Conservation (phyloP, 768 basidiomycete genomes). For the Macrocybe gigantea region DNA sequence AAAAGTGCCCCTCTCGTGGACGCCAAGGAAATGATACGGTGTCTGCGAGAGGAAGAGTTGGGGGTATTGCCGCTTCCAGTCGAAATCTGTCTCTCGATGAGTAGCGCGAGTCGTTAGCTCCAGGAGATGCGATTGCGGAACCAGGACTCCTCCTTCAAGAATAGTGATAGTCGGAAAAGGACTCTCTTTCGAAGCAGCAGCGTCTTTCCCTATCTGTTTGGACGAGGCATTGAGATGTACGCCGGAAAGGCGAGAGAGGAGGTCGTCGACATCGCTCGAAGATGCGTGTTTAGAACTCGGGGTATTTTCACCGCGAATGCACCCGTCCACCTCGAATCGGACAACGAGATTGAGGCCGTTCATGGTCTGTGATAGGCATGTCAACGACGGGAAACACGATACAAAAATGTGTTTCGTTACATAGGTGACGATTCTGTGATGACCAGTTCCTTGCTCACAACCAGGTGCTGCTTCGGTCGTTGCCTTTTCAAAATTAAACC, state of each 20-base stretch:
- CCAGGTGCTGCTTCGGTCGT: constrained; percentile 41
- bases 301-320: constrained; percentile 17
- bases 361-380: constrained; percentile 37
- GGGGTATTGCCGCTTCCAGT: constrained; percentile 59
- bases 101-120: constrained; percentile 42
- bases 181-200: constrained; percentile 8
- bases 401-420: constrained; percentile 29
- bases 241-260: constrained; percentile 25
- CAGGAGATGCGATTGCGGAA: constrained; percentile 37
- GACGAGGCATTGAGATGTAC: constrained; percentile 17
- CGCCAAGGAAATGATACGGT: constrained; percentile 50
- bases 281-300: constrained; percentile 6
- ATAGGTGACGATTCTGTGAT: constrained; percentile 59
- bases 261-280: constrained; percentile 25
- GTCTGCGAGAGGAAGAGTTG: constrained; percentile 71
- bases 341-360: constrained; percentile 53
- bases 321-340: constrained; percentile 53
- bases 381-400: neutral
- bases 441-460: constrained; percentile 46
- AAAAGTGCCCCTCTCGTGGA: constrained; percentile 53
- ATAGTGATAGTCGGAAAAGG: constrained; percentile 15
- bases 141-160: constrained; percentile 18
- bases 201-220: neutral
- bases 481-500: constrained; percentile 56
- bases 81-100: constrained; percentile 21